Percentiles rank a stretch among this genome's conserved stretches.
Evolutionary conservation across 345 rosid species (phyloP).

Genomic region (Hibiscus tridactylites): DNA sequence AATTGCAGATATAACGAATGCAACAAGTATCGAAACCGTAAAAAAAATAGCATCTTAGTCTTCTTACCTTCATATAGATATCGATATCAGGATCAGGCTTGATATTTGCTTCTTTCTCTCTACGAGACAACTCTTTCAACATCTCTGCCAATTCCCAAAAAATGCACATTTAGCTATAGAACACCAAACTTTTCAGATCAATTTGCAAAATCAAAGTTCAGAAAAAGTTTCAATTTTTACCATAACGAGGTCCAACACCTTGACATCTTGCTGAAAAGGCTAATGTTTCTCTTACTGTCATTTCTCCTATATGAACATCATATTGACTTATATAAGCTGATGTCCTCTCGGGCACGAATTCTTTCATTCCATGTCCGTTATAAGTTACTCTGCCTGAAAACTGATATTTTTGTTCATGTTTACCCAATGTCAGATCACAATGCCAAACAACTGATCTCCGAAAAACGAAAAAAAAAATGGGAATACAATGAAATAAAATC

Average conservation of each 20-base stretch:
- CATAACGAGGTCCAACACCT: slow-evolving; percentile 54
- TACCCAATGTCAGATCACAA: neutral
- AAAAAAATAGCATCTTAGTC: neutral
- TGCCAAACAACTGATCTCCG: neutral
- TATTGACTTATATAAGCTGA: slow-evolving; percentile 8
- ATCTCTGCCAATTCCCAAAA: neutral
- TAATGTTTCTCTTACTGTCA: slow-evolving; percentile 10
- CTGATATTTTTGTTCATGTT: slow-evolving; percentile 16
- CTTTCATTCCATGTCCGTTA: slow-evolving; percentile 2
- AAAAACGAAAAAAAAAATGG: neutral
- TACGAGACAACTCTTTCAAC: neutral
- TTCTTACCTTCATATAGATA: slow-evolving; percentile 1
- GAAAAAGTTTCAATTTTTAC: slow-evolving; percentile 13
- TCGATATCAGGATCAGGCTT: slow-evolving; percentile 7
- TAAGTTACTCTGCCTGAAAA: slow-evolving; percentile 3
- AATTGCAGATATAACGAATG: no score
- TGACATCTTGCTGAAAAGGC: slow-evolving; percentile 77
- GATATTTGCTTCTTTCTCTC: slow-evolving; percentile 4
- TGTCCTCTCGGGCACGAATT: neutral
- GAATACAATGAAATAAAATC: neutral
- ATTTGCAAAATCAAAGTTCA: neutral
- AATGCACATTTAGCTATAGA: neutral
- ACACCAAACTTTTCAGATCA: neutral
- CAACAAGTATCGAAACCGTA: neutral
- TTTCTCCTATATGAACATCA: slow-evolving; percentile 4